phyloP scores from a whole-genome alignment of 768 basidiomycete genomes.

The Leccinum disarticulatum region DNA sequence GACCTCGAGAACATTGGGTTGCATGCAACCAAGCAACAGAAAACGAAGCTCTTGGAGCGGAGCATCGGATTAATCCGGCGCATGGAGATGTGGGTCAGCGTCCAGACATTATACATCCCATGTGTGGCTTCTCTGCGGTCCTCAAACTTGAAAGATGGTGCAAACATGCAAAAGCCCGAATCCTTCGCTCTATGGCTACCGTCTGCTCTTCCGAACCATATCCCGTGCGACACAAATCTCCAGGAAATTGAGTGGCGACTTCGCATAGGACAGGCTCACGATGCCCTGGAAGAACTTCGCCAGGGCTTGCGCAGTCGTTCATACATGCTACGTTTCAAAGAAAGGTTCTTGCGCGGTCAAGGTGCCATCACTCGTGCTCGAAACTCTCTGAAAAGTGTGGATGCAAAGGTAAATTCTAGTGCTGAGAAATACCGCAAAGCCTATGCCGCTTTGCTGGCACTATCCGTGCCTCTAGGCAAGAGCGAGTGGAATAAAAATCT shows the following conservation, averaged over 20 bases:
- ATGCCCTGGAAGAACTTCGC: neutral
- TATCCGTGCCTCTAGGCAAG: neutral
- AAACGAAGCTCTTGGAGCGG: neutral
- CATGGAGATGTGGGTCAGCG: neutral
- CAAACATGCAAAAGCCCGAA: neutral
- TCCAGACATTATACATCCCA: neutral
- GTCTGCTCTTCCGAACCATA: neutral
- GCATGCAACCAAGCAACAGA: conserved; percentile 31
- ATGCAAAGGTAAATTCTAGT: neutral
- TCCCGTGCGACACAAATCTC: neutral
- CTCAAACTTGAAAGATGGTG: no score
- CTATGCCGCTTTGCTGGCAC: neutral
- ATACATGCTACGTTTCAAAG: neutral
- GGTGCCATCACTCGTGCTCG: neutral
- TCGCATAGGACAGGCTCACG: neutral
- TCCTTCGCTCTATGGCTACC: neutral
- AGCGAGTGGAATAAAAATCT: neutral
- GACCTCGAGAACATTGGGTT: neutral
- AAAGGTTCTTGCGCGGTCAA: neutral
- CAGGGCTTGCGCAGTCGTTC: neutral
- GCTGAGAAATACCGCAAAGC: neutral
- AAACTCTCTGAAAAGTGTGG: neutral
- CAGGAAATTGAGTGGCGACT: neutral
- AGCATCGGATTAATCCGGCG: neutral
- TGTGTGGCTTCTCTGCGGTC: neutral